Base-by-base conservation (phyloP, 345 rosid species). In the Odontarrhena argentea region DNA sequence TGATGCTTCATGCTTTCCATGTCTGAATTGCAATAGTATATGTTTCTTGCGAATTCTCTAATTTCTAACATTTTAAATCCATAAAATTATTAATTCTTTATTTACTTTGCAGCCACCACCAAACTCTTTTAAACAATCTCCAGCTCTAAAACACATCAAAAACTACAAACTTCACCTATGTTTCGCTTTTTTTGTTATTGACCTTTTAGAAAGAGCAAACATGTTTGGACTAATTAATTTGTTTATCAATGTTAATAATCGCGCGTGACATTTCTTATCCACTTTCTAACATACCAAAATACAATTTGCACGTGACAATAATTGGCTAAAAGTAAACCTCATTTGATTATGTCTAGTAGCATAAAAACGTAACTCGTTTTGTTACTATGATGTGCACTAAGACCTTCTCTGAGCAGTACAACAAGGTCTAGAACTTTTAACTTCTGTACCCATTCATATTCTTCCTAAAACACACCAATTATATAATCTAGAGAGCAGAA, bases 281-380 rank as follows among this genome's bases (percentile, higher is more conserved):
- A 41, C 34, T 5, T 5, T 32, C 60, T 52, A 57, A 63, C 69
- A 71, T 28, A 40, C 47, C 14, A 48, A 56, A 22, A 65, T 34
- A 11, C 60, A 57, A 22, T 56, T 41, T 64, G 70, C 65, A 49
- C 60, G 60, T 72, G 71, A 57, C 41, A 48, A 57, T 57, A 41
- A 72, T 72, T 57, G 22, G 70, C 40, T 49, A 38, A 55, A 63
- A 56, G 69, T n/a, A 55, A 55, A 62, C 8, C 15, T 7, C 38
- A 42, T 44, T 26, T 54, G 28, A 9, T 9, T 14, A 36, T 63
- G n/a, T 71, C 49, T 13, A 63, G 37, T 47, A 9, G 8, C 57
- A 18, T 18, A 37, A 63, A 63, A 47, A 46, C 41, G 65, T 25
- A 35, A 43, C 13, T 34, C 7, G 42, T 60, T 45, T 32, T 15